A percentile compares a stretch with the other conserved stretches of the same genome.
phyloP scores from a whole-genome alignment of 2,329 filamentous ascomycete species.

The Fusarium lateritium region DNA sequence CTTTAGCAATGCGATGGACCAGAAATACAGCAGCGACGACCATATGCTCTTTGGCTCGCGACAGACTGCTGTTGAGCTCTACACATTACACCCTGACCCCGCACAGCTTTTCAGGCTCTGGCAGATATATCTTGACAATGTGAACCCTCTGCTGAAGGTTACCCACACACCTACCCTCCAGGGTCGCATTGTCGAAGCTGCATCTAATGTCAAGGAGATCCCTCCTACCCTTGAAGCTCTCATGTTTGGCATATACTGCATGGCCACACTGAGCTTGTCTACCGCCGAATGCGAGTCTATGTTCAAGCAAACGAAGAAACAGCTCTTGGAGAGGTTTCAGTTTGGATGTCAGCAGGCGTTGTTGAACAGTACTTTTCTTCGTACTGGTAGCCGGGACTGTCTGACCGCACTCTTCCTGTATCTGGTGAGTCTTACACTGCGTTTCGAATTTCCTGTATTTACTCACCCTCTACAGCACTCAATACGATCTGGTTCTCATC shows the following conservation, averaged over 20 bases:
- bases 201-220: conserved; percentile 58
- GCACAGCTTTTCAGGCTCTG: conserved; percentile 66
- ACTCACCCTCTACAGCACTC: conserved; percentile 60
- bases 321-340: conserved; percentile 61
- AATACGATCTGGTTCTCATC: conserved; percentile 58
- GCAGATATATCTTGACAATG: conserved; percentile 71
- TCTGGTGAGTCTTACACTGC: conserved; percentile 58
- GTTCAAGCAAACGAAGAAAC: conserved; percentile 58
- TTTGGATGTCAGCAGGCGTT: conserved; percentile 68
- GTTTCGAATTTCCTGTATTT: not conserved
- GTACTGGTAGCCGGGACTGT: conserved; percentile 65
- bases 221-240: conserved; percentile 64
- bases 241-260: conserved; percentile 68
- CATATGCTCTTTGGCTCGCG: conserved; percentile 67
- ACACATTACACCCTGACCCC: conserved; percentile 64
- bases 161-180: conserved; percentile 71
- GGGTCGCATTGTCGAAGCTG: conserved; percentile 65
- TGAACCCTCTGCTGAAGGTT: conserved; percentile 72
- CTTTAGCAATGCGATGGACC: conserved; percentile 63
- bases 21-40: conserved; percentile 59
- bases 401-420: conserved; percentile 71
- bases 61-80: conserved; percentile 59
- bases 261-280: conserved; percentile 59
- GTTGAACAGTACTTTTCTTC: conserved; percentile 64
- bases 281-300: conserved; percentile 59